A percentile compares a stretch with the other conserved stretches of the same genome.
Evolutionary conservation across 495 filamentous ascomycete species (phyloP).

Genomic region (Thermothielavioides terrestris): DNA sequence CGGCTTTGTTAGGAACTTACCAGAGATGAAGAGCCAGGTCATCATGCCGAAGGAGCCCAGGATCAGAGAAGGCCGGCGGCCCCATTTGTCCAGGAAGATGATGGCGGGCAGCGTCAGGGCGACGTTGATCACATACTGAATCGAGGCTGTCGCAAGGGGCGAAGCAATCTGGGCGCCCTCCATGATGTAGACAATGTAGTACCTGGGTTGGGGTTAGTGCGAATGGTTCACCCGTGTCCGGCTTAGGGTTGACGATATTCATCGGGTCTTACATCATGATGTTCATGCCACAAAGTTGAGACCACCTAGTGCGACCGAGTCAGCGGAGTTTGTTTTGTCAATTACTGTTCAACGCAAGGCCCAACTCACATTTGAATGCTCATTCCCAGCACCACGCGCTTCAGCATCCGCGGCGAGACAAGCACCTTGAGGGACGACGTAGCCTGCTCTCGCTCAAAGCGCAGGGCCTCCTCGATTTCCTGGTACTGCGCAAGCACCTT

Average conservation of each 20-base stretch:
- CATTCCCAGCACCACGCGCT: constrained; percentile 63
- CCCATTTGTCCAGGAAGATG: constrained; percentile 68
- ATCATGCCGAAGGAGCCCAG: constrained; percentile 69
- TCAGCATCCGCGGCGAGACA: constrained; percentile 52
- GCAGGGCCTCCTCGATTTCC: constrained; percentile 57
- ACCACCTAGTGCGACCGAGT: too few relatives aligned
- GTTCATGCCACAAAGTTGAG: constrained; percentile 66
- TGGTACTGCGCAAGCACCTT: constrained; percentile 56
- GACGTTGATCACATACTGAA: constrained; percentile 75
- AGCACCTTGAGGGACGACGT: constrained; percentile 50
- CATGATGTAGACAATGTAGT: constrained; percentile 73
- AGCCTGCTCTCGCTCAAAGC: constrained; percentile 53
- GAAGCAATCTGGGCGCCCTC: constrained; percentile 54
- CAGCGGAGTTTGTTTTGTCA: too few relatives aligned
- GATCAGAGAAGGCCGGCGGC: constrained; percentile 65
- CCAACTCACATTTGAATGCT: constrained; percentile 56
- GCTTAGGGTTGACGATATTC: neutral
- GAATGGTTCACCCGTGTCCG: neutral
- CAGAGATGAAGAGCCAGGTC: constrained; percentile 63
- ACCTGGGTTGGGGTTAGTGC: constrained; percentile 30
- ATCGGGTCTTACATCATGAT: constrained; percentile 47
- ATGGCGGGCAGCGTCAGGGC: constrained; percentile 56
- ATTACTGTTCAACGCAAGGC: neutral
- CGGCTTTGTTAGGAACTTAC: constrained; percentile 43
- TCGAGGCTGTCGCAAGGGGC: constrained; percentile 59